A percentile compares a stretch with the other conserved stretches of the same genome.
These are phyloP conservation scores for Chlorencoelia australis DNA, from an alignment of 2,329 filamentous ascomycete genomes.

Conservation along the genomic window DNA sequence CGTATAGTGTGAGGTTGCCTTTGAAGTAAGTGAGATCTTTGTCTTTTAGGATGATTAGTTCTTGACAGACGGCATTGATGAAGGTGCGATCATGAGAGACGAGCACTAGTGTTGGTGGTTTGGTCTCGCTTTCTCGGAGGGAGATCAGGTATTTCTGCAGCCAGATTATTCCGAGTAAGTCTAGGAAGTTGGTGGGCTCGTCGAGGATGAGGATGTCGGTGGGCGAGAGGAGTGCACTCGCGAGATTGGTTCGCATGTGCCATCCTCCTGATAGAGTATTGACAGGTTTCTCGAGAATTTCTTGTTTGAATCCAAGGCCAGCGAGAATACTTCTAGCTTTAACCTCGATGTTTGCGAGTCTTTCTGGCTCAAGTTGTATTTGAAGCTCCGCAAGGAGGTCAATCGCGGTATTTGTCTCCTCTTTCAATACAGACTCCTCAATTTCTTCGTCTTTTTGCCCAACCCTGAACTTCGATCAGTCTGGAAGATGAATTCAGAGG, in stretches of 20 bases:
- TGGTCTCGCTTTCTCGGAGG: conserved; percentile 40
- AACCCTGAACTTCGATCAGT: conserved; percentile 23
- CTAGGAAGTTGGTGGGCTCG: conserved; percentile 81
- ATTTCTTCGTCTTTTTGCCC: conserved; percentile 47
- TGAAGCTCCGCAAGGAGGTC: conserved; percentile 63
- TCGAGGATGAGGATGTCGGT: conserved; percentile 72
- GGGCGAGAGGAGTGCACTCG: conserved; percentile 57
- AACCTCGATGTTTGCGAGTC: conserved; percentile 51
- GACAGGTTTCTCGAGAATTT: conserved; percentile 48
- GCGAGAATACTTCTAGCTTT: conserved; percentile 54
- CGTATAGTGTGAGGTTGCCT: conserved; percentile 64
- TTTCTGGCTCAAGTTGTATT: conserved; percentile 55
- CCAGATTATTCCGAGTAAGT: conserved; percentile 77
- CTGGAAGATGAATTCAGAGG: neutral
- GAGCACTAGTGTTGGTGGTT: conserved; percentile 57
- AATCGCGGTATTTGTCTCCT: conserved; percentile 58
- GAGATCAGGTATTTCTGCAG: conserved; percentile 61
- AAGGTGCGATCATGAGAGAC: conserved; percentile 84
- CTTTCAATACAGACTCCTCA: conserved; percentile 43
- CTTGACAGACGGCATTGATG: conserved; percentile 61
- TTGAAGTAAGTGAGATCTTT: conserved; percentile 64
- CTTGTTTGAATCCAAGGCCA: conserved; percentile 50
- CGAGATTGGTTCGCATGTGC: conserved; percentile 60
- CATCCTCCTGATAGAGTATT: conserved; percentile 66
- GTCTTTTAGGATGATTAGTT: conserved; percentile 67